A percentile compares a stretch with the other conserved stretches of the same genome.
Evolutionary conservation across 2,329 filamentous ascomycete genomes (phyloP).

Genomic region (Raffaelea arxii): DNA sequence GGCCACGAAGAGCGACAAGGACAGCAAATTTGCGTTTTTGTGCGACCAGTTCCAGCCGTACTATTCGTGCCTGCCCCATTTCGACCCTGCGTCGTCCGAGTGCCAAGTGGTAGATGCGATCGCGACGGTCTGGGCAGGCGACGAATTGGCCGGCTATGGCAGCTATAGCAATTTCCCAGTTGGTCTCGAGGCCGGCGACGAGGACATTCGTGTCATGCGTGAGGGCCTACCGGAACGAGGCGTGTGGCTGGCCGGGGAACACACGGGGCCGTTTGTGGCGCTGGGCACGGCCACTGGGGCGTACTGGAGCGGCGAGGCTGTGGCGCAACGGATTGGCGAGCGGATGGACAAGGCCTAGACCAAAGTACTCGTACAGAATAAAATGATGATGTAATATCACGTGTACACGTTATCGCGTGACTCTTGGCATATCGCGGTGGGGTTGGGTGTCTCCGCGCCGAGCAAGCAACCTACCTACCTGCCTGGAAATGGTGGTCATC

Average conservation of each 20-base stretch:
- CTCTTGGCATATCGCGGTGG: too few relatives aligned
- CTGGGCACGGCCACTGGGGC: constrained; percentile 84
- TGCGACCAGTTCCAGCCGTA: constrained; percentile 66
- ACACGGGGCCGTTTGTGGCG: constrained; percentile 82
- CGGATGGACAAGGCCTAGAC: neutral
- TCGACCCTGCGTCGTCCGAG: constrained; percentile 36
- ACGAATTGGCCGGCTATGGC: constrained; percentile 71
- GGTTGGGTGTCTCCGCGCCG: too few relatives aligned
- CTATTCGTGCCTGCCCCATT: constrained; percentile 64
- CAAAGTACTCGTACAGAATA: too few relatives aligned
- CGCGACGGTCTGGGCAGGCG: constrained; percentile 68
- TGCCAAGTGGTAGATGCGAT: constrained; percentile 57
- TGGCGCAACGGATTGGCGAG: constrained; percentile 28
- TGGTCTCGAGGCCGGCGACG: constrained; percentile 59
- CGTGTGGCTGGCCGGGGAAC: constrained; percentile 82
- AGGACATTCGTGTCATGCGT: constrained; percentile 58
- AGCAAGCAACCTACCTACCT: too few relatives aligned
- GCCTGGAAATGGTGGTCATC: too few relatives aligned
- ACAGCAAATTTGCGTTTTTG: constrained; percentile 36
- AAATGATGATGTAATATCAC: neutral
- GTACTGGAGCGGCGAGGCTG: constrained; percentile 81
- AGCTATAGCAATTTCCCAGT: constrained; percentile 81
- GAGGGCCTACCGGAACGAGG: constrained; percentile 55
- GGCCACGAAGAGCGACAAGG: constrained; percentile 15
- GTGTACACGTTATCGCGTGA: too few relatives aligned